Conservation (phyloP, 768 basidiomycete species). For the Hysterangium stoloniferum region DNA sequence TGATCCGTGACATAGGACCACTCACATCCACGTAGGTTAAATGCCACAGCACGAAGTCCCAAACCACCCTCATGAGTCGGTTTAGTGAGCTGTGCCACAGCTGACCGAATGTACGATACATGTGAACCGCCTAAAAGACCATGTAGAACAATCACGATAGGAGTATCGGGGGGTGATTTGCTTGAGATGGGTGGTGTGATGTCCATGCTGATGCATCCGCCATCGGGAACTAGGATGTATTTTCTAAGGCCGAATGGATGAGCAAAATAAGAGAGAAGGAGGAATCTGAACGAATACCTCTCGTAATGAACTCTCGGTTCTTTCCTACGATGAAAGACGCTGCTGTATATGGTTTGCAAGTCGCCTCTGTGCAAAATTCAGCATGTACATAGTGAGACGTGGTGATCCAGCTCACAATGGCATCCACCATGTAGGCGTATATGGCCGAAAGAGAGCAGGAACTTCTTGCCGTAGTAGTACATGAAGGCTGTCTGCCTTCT, state of each 20-base stretch:
- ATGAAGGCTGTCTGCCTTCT: too few species aligned
- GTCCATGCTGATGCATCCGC: slow-evolving; percentile 14
- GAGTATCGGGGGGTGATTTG: slow-evolving; percentile 7
- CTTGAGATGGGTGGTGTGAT: slow-evolving; percentile 18
- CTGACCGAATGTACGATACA: slow-evolving; percentile 18
- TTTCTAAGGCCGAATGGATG: not conserved
- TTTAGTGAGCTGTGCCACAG: slow-evolving; percentile 12
- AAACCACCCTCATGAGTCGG: slow-evolving; percentile 10
- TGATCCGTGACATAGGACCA: not conserved
- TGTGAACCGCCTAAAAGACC: slow-evolving; percentile 21
- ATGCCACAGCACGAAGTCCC: slow-evolving; percentile 17
- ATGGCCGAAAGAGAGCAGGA: slow-evolving; percentile 22
- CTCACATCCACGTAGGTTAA: slow-evolving; percentile 19
- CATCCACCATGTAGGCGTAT: slow-evolving; percentile 16
- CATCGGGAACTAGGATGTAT: not conserved
- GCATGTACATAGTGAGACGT: not conserved
- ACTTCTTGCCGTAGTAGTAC: too few species aligned
- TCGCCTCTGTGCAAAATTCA: not conserved
- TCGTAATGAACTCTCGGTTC: not conserved
- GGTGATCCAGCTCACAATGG: slow-evolving; percentile 14
- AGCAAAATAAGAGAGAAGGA: not conserved
- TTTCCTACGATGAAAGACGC: not conserved
- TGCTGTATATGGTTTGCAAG: slow-evolving; percentile 7
- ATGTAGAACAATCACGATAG: slow-evolving; percentile 17
- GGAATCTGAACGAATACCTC: not conserved